Evolutionary conservation across 1,139 yeast genomes (phyloP).

Genomic region (Kluyveromyces sp.): DNA sequence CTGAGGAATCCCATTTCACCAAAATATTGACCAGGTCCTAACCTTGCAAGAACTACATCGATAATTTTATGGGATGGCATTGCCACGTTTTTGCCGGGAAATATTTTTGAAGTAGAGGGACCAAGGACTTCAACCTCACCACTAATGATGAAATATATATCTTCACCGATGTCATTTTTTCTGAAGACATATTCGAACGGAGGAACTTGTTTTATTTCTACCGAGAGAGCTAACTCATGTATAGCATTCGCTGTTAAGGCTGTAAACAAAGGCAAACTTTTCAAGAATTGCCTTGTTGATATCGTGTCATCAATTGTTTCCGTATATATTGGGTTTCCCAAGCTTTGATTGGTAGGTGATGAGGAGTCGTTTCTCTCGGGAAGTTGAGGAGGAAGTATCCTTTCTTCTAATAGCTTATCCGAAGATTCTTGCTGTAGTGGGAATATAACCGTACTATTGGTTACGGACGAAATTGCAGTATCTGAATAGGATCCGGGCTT

Average conservation of each 20-base stretch:
- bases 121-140: slow-evolving; percentile 69
- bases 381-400: slow-evolving; percentile 5
- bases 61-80: slow-evolving; percentile 14
- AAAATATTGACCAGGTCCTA: slow-evolving; percentile 57
- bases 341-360: not conserved
- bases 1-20: slow-evolving; percentile 70
- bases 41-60: slow-evolving; percentile 46
- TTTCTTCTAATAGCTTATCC: not conserved
- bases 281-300: slow-evolving; percentile 49
- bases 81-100: not conserved
- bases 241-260: slow-evolving; percentile 49
- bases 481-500: not conserved
- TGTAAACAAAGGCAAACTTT: slow-evolving; percentile 50
- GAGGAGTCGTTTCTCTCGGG: slow-evolving; percentile 10
- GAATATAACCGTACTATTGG: not conserved
- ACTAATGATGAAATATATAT: slow-evolving; percentile 55
- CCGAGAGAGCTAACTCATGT: slow-evolving; percentile 56
- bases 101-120: not conserved
- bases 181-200: slow-evolving; percentile 55
- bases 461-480: not conserved
- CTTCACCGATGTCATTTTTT: slow-evolving; percentile 53
- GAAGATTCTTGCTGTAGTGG: not conserved
- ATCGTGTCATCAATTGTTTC: slow-evolving; percentile 45
- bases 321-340: slow-evolving; percentile 9
- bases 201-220: slow-evolving; percentile 45